These are phyloP conservation scores for Kalanchoe fedtschenkoi DNA, from an alignment of 164 flowering plant species.

Conservation along the genomic window DNA sequence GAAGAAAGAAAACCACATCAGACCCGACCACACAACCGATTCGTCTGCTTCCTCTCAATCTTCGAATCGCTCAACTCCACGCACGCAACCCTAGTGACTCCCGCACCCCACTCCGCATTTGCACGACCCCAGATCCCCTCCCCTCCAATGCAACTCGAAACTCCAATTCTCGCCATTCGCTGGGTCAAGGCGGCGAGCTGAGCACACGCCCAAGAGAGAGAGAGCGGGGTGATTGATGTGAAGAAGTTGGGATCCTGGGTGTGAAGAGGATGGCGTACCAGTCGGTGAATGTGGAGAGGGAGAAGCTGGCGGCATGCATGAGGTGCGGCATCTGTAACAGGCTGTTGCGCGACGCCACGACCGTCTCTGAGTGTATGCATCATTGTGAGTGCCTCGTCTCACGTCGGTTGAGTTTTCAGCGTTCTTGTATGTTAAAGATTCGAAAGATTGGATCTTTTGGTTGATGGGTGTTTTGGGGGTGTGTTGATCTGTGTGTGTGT, in stretches of 20 bases:
- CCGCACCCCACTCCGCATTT: background rate
- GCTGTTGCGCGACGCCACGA: constrained; percentile 73
- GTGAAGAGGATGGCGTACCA: constrained; percentile 33
- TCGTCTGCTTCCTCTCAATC: too few species aligned
- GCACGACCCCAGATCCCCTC: background rate
- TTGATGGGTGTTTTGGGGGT: constrained; percentile 10
- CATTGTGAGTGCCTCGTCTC: constrained; percentile 48
- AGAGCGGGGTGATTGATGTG: background rate
- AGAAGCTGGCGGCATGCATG: constrained; percentile 65
- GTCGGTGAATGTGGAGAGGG: constrained; percentile 60
- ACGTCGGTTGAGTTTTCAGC: background rate
- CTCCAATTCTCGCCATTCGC: background rate
- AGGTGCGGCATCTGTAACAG: constrained; percentile 78
- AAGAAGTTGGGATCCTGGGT: background rate
- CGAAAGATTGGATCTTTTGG: constrained; percentile 25
- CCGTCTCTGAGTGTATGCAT: constrained; percentile 86
- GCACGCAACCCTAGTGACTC: background rate
- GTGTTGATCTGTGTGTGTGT: background rate
- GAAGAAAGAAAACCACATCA: too few species aligned
- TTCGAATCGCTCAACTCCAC: background rate
- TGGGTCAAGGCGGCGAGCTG: background rate
- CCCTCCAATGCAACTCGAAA: background rate
- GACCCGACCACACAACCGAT: too few species aligned
- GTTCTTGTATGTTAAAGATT: background rate
- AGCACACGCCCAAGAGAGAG: background rate